These are phyloP conservation scores for Cubamyces lactineus DNA, from an alignment of 768 basidiomycete species.

Conservation along the genomic window DNA sequence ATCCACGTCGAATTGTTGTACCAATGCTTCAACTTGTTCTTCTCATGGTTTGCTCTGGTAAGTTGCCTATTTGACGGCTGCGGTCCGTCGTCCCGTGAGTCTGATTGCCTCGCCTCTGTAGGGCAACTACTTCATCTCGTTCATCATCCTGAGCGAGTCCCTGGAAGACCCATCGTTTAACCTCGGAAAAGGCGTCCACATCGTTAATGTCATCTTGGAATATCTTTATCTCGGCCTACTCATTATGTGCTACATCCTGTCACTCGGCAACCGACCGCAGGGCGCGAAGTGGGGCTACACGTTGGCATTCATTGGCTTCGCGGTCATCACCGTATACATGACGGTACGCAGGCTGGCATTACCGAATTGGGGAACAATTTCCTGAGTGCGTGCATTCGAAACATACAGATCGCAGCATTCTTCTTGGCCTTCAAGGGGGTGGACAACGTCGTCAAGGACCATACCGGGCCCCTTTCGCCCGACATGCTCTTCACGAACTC, in stretches of 20 bases:
- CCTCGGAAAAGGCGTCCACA: slow-evolving; percentile 58
- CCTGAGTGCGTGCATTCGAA: slow-evolving; percentile 8
- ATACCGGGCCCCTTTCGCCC: slow-evolving; percentile 49
- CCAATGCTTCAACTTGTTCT: slow-evolving; percentile 87
- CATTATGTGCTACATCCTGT: slow-evolving; percentile 84
- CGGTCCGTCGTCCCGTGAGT: background rate
- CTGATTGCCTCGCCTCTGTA: slow-evolving; percentile 10
- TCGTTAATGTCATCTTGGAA: slow-evolving; percentile 76
- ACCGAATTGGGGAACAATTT: slow-evolving; percentile 9
- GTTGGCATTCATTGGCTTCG: slow-evolving; percentile 84
- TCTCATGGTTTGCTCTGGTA: slow-evolving; percentile 89
- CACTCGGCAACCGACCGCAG: slow-evolving; percentile 90
- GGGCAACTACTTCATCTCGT: slow-evolving; percentile 94
- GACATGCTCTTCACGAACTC: slow-evolving; percentile 72
- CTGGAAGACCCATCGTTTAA: slow-evolving; percentile 67
- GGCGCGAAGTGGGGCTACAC: slow-evolving; percentile 90
- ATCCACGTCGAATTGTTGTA: slow-evolving; percentile 94
- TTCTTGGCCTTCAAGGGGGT: slow-evolving; percentile 85
- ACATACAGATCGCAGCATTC: slow-evolving; percentile 67
- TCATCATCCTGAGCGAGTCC: slow-evolving; percentile 73
- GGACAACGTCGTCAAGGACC: slow-evolving; percentile 52
- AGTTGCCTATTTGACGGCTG: slow-evolving; percentile 24
- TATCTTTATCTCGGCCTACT: slow-evolving; percentile 90
- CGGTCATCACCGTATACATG: slow-evolving; percentile 94
- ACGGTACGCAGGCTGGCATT: slow-evolving; percentile 54